A percentile compares a stretch with the other conserved stretches of the same genome.
Conservation (phyloP, 129 eudicot genomes). For the Flaveria bidentis region DNA sequence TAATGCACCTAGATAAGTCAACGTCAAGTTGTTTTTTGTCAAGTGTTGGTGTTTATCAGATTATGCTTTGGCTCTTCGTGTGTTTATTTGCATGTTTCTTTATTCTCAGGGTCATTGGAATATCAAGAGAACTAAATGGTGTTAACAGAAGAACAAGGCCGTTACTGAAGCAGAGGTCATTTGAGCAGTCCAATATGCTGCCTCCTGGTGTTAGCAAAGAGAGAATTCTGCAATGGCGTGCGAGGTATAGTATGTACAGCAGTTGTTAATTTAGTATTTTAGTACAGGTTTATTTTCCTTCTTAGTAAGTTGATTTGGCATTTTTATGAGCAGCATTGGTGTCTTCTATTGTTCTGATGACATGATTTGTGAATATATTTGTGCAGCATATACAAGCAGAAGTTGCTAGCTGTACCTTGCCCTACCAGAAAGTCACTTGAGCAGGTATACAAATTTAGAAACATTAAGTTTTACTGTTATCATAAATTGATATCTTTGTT, state of each 20-base stretch:
- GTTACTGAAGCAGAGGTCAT: constrained; percentile 56
- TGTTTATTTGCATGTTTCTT: neutral
- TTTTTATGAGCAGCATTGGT: neutral
- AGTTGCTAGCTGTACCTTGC: constrained; percentile 56
- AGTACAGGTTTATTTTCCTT: neutral
- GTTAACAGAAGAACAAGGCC: constrained; percentile 45
- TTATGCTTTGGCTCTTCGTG: neutral
- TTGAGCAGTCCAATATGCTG: constrained; percentile 32
- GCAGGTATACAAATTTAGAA: constrained; percentile 39
- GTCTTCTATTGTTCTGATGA: constrained; percentile 19
- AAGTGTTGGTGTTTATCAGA: neutral
- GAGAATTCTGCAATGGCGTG: constrained; percentile 61
- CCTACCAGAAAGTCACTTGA: constrained; percentile 34
- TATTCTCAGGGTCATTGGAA: constrained; percentile 41
- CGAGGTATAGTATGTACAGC: constrained; percentile 38
- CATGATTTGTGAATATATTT: constrained; percentile 12
- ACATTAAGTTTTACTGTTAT: neutral
- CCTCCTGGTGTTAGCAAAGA: constrained; percentile 42
- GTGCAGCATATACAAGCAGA: constrained; percentile 61
- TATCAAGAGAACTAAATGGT: constrained; percentile 38
- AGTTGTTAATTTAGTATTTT: neutral
- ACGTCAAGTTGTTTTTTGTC: neutral
- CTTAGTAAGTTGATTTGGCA: neutral
- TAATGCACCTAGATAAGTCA: neutral
- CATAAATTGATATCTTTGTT: neutral